phyloP scores from a whole-genome alignment of 331 rosid species.

The Stylosanthes scabra region DNA sequence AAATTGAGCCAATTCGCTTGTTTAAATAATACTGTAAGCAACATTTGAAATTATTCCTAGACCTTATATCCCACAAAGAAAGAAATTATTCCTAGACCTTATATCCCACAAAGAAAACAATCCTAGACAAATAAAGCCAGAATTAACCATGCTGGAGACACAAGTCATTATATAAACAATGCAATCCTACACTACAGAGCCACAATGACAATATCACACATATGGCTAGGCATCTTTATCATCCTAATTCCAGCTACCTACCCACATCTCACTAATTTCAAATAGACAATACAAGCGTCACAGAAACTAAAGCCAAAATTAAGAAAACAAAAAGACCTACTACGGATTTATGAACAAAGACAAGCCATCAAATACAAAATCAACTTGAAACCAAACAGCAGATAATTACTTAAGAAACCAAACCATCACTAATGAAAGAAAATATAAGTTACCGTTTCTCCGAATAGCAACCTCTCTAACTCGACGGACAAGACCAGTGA shows the following conservation, averaged over 20 bases:
- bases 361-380: neutral
- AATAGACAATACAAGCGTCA: slow-evolving; percentile 1
- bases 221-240: neutral
- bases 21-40: neutral
- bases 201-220: no score
- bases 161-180: no score
- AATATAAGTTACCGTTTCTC: slow-evolving; percentile 54
- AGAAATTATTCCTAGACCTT: neutral
- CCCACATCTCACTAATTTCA: slow-evolving; percentile 3
- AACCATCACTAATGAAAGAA: neutral
- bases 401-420: neutral
- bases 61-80: neutral
- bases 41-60: neutral
- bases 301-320: neutral
- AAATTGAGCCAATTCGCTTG: slow-evolving; percentile 13
- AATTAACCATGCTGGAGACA: no score
- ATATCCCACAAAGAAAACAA: neutral
- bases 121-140: neutral
- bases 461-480: slow-evolving; percentile 84
- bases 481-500: slow-evolving; percentile 78
- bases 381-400: neutral
- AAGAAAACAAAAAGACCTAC: neutral
- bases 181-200: no score
- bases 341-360: neutral
- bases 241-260: neutral